These are phyloP conservation scores for Fusarium nodosum DNA, from an alignment of 2,329 filamentous ascomycete genomes.

Conservation along the genomic window DNA sequence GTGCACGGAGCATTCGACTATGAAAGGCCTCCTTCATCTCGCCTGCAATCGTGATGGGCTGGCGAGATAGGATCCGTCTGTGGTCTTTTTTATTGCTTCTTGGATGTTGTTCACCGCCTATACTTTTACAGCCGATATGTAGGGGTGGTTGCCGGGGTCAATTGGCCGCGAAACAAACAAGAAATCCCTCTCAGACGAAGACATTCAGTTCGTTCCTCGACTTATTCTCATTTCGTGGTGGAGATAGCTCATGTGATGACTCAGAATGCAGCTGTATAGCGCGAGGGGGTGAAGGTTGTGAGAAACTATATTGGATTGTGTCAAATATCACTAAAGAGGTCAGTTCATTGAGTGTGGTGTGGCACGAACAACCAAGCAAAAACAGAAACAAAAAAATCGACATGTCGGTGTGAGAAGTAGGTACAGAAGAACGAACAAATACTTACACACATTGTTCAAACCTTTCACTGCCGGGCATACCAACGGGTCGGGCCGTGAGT, in stretches of 20 bases:
- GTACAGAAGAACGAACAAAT: neutral
- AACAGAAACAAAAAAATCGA: constrained; percentile 16
- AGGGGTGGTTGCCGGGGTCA: constrained; percentile 41
- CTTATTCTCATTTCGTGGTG: constrained; percentile 45
- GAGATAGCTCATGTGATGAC: constrained; percentile 48
- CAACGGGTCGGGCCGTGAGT: constrained; percentile 49
- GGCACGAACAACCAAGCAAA: constrained; percentile 17
- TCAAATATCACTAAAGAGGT: constrained; percentile 24
- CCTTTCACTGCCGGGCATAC: constrained; percentile 39
- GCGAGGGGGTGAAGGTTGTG: constrained; percentile 31
- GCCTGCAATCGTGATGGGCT: constrained; percentile 38
- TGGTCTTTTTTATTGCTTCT: constrained; percentile 37
- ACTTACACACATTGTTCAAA: constrained; percentile 11
- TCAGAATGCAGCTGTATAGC: constrained; percentile 37
- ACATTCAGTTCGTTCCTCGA: constrained; percentile 29
- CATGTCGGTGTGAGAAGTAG: constrained; percentile 43
- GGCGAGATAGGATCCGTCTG: constrained; percentile 34
- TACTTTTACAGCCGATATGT: constrained; percentile 28
- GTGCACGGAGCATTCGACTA: constrained; percentile 34
- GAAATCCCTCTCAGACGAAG: constrained; percentile 22
- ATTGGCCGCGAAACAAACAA: constrained; percentile 36
- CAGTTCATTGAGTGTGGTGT: constrained; percentile 25
- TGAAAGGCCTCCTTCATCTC: constrained; percentile 33
- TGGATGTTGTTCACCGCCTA: constrained; percentile 46
- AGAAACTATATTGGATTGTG: constrained; percentile 6